Evolutionary conservation across 1,139 yeast genomes (phyloP).

Genomic region (Protomyces inundatus): DNA sequence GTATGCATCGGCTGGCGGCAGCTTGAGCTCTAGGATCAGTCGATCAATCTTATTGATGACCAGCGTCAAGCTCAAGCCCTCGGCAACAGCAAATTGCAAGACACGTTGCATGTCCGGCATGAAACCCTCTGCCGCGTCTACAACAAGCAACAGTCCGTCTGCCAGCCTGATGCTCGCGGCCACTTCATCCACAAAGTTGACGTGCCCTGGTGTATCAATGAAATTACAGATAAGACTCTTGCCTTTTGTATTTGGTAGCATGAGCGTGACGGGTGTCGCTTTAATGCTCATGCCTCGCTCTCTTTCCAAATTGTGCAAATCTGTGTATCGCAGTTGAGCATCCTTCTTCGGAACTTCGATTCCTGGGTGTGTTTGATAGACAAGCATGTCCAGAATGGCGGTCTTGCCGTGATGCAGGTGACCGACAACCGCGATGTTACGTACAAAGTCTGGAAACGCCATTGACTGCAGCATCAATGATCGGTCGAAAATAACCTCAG

Average conservation of each 20-base stretch:
- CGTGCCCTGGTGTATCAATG: conserved; percentile 89
- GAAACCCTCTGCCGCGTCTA: conserved; percentile 85
- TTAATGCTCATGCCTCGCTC: conserved; percentile 68
- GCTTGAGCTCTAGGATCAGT: conserved; percentile 63
- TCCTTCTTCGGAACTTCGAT: conserved; percentile 41
- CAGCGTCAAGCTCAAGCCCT: conserved; percentile 51
- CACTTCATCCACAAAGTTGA: conserved; percentile 71
- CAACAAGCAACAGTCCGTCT: conserved; percentile 63
- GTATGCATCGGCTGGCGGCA: conserved; percentile 71
- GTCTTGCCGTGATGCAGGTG: conserved; percentile 85
- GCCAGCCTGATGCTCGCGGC: conserved; percentile 53
- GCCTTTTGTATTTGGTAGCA: conserved; percentile 53
- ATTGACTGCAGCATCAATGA: conserved; percentile 52
- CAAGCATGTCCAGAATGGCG: conserved; percentile 62
- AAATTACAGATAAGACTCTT: conserved; percentile 59
- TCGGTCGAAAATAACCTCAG: conserved; percentile 57
- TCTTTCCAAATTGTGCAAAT: conserved; percentile 62
- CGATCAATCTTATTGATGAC: conserved; percentile 83
- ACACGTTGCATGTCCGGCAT: conserved; percentile 50
- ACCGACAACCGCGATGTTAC: conserved; percentile 82
- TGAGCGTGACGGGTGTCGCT: conserved; percentile 56
- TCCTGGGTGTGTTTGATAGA: conserved; percentile 56
- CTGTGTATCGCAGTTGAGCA: conserved; percentile 56
- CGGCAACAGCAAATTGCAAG: conserved; percentile 48
- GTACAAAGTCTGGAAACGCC: conserved; percentile 57